Conservation (phyloP, 1,284 basidiomycete genomes). For the Cystobasidium pallidum region DNA sequence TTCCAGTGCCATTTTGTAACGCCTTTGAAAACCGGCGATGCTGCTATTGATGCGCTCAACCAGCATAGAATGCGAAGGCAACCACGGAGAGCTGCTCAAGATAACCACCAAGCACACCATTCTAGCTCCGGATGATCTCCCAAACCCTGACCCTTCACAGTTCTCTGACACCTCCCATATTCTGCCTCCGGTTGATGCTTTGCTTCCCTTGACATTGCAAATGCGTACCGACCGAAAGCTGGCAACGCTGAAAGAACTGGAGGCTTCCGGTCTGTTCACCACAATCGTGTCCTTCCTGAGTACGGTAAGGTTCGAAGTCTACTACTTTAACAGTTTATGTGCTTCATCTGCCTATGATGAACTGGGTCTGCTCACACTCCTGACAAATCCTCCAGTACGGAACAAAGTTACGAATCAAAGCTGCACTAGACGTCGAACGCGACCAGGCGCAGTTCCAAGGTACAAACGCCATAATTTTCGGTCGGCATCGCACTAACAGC, state of each 20-base stretch:
- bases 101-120: not conserved
- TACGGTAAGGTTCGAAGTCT: not conserved
- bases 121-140: not conserved
- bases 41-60: not conserved
- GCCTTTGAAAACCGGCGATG: not conserved
- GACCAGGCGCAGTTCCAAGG: not conserved
- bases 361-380: not conserved
- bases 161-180: not conserved
- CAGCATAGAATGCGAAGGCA: constrained; percentile 14
- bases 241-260: not conserved
- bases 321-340: not conserved
- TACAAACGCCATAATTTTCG: not conserved
- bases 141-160: not conserved
- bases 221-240: constrained; percentile 5
- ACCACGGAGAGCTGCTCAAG: constrained; percentile 11
- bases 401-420: not conserved
- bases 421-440: not conserved
- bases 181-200: not conserved
- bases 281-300: not conserved
- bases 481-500: not conserved
- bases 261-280: not conserved
- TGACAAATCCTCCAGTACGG: not conserved
- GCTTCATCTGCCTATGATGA: not conserved
- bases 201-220: not conserved
- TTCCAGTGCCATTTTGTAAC: not conserved